phyloP scores from a whole-genome alignment of 1,284 basidiomycete genomes.

The Trichosporon sp. region DNA sequence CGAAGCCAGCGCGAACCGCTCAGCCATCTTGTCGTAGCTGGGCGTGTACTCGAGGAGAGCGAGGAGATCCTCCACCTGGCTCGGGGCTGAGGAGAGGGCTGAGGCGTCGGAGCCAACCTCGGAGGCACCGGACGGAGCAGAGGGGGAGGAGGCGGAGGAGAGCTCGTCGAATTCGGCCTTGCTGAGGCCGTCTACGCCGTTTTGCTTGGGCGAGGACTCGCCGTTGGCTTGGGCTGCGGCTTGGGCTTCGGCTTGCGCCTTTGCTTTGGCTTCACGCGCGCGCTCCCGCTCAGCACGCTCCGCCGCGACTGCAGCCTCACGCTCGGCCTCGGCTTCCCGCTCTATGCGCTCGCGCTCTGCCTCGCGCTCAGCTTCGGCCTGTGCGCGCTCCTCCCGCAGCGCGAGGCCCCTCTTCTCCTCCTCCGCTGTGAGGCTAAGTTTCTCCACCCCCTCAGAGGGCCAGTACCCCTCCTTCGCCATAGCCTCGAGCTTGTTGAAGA shows the following conservation, averaged over 20 bases:
- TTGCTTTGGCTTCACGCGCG: background rate
- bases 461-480: background rate
- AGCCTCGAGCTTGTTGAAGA: background rate
- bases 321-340: background rate
- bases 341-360: conserved; percentile 39
- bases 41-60: background rate
- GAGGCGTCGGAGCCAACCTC: background rate
- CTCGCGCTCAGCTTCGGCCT: conserved; percentile 51
- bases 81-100: background rate
- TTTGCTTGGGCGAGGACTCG: background rate
- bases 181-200: background rate
- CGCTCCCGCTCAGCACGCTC: conserved; percentile 43
- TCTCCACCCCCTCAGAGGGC: background rate
- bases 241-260: background rate
- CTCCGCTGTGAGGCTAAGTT: background rate
- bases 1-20: background rate
- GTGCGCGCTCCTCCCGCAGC: conserved; percentile 48
- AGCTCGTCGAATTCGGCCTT: background rate
- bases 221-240: background rate
- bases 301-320: conserved; percentile 27
- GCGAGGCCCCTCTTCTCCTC: conserved; percentile 47
- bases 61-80: conserved; percentile 13
- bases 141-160: background rate
- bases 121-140: background rate
- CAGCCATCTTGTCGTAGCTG: conserved; percentile 14